Conservation (phyloP, 2,329 filamentous ascomycete species). For the Emergomyces orientalis region DNA sequence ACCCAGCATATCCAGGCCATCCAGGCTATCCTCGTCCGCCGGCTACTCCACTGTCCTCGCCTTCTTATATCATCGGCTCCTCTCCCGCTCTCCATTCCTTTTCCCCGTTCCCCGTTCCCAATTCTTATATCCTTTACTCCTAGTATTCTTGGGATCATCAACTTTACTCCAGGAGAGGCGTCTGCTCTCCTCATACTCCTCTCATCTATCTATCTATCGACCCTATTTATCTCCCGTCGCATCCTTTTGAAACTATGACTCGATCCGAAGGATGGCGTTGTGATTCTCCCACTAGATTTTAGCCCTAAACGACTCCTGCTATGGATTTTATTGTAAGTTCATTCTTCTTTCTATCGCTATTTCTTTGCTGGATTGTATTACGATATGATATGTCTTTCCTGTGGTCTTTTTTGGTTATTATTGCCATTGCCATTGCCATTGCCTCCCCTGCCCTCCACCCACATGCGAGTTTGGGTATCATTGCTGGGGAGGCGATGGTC, state of each 20-base stretch:
- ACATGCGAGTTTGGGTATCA: too few species aligned
- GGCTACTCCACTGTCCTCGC: too few species aligned
- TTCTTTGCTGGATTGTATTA: not conserved
- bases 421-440: too few species aligned
- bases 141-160: not conserved
- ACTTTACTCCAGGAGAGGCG: not conserved
- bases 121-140: not conserved
- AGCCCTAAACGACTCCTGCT: not conserved
- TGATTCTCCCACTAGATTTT: slow-evolving; percentile 1
- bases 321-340: slow-evolving; percentile 41
- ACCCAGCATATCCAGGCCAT: too few species aligned
- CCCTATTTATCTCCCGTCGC: not conserved
- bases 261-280: slow-evolving; percentile 4
- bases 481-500: not conserved
- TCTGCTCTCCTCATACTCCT: not conserved
- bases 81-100: not conserved
- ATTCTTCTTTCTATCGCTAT: not conserved
- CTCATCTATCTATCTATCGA: not conserved
- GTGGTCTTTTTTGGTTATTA: too few species aligned
- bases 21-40: too few species aligned
- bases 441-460: too few species aligned
- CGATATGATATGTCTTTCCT: too few species aligned
- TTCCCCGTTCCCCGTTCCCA: not conserved
- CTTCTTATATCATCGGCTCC: not conserved
- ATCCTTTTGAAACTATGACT: slow-evolving; percentile 21